Evolutionary conservation across 163 green algal species (phyloP).

Genomic region (Scenedesmus sp.): DNA sequence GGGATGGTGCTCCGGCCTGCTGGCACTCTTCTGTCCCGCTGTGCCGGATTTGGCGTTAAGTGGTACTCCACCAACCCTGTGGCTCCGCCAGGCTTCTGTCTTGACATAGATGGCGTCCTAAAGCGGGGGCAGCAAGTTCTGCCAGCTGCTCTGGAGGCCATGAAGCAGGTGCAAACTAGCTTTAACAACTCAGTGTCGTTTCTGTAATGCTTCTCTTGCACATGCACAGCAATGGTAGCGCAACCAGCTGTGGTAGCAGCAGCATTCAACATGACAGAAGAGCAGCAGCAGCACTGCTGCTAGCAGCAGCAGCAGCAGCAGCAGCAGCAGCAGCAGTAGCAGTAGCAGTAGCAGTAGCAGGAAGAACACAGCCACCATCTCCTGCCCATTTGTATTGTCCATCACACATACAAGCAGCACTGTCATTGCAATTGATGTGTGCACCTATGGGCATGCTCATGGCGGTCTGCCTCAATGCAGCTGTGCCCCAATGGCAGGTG

Average conservation of each 20-base stretch:
- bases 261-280: too few relatives aligned
- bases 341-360: background rate
- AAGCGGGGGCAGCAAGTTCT: conserved; percentile 75
- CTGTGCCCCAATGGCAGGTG: conserved; percentile 55
- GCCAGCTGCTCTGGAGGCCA: conserved; percentile 61
- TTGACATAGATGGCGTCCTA: conserved; percentile 91
- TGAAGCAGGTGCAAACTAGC: conserved; percentile 57
- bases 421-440: background rate
- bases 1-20: background rate
- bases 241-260: background rate
- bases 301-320: background rate
- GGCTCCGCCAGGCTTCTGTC: conserved; percentile 71
- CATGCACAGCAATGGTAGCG: background rate
- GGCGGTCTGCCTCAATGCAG: conserved; percentile 18
- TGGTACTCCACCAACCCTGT: background rate
- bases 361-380: too few relatives aligned
- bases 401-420: too few relatives aligned
- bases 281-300: too few relatives aligned
- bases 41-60: background rate
- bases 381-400: too few relatives aligned
- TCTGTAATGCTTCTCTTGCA: background rate
- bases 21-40: background rate
- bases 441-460: background rate
- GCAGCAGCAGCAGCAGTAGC: background rate
- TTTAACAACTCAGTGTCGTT: background rate